phyloP scores from a whole-genome alignment of 495 filamentous ascomycete species.

The Hyaloscypha hepaticicola region DNA sequence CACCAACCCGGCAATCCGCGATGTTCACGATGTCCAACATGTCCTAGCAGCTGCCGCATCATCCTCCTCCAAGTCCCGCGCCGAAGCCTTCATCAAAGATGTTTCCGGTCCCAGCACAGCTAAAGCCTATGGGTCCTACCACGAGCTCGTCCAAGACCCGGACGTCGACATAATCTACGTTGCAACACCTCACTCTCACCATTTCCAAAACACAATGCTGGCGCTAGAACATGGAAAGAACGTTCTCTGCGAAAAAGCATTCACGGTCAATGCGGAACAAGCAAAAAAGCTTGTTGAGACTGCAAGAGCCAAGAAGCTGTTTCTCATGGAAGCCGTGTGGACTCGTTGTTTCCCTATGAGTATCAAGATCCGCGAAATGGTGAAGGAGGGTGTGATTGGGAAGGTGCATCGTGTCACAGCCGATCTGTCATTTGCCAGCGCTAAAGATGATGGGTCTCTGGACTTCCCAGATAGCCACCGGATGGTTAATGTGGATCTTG shows the following conservation, averaged over 20 bases:
- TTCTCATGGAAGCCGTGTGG: slow-evolving; percentile 97
- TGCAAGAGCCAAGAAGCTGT: slow-evolving; percentile 77
- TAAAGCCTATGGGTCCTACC: slow-evolving; percentile 78
- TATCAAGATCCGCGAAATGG: slow-evolving; percentile 70
- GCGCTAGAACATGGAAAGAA: slow-evolving; percentile 75
- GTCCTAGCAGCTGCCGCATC: slow-evolving; percentile 79
- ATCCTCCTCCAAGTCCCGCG: slow-evolving; percentile 66
- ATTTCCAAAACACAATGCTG: slow-evolving; percentile 84
- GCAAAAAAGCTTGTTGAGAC: slow-evolving; percentile 70
- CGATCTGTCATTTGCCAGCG: slow-evolving; percentile 56
- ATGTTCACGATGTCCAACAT: slow-evolving; percentile 73
- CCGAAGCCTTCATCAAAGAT: slow-evolving; percentile 68
- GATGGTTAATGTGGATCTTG: slow-evolving; percentile 85
- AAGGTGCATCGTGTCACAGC: slow-evolving; percentile 74
- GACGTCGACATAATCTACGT: slow-evolving; percentile 89
- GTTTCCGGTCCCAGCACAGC: slow-evolving; percentile 62
- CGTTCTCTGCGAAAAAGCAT: slow-evolving; percentile 90
- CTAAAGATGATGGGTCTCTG: slow-evolving; percentile 35
- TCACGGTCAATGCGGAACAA: slow-evolving; percentile 87
- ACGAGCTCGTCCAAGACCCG: slow-evolving; percentile 52
- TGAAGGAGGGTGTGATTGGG: slow-evolving; percentile 59
- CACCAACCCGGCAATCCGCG: slow-evolving; percentile 68
- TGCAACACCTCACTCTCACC: slow-evolving; percentile 92
- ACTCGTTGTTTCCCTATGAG: slow-evolving; percentile 81
- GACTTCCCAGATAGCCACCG: slow-evolving; percentile 59